Percentiles rank a stretch among this genome's conserved stretches.
phyloP scores from a whole-genome alignment of 2,329 filamentous ascomycete genomes.

The Colletotrichum acutatum region DNA sequence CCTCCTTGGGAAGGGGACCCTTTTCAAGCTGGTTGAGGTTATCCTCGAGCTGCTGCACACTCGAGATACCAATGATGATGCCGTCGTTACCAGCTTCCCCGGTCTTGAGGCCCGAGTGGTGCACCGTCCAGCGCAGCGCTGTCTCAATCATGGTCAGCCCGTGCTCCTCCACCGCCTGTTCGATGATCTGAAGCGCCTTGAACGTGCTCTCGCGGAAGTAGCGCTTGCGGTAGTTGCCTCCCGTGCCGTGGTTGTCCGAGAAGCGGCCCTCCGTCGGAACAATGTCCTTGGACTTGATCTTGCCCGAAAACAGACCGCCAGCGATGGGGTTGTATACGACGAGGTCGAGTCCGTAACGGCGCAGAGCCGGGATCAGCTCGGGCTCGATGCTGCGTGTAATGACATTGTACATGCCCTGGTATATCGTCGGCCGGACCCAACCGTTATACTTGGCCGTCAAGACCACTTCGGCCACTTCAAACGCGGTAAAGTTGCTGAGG shows the following conservation, averaged over 20 bases:
- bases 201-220: constrained; percentile 78
- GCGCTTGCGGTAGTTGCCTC: constrained; percentile 69
- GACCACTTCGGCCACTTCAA: constrained; percentile 87
- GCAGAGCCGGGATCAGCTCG: constrained; percentile 79
- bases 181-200: constrained; percentile 74
- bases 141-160: constrained; percentile 77
- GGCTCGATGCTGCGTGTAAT: constrained; percentile 81
- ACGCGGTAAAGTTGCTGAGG: constrained; percentile 86
- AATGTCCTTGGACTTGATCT: constrained; percentile 75
- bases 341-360: constrained; percentile 80
- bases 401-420: constrained; percentile 89
- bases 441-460: constrained; percentile 81
- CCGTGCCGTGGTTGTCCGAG: constrained; percentile 62
- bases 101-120: constrained; percentile 72
- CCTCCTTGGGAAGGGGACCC: constrained; percentile 81
- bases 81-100: constrained; percentile 64
- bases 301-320: constrained; percentile 83
- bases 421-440: constrained; percentile 87
- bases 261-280: constrained; percentile 76
- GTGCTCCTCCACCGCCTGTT: constrained; percentile 74
- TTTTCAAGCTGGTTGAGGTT: constrained; percentile 70
- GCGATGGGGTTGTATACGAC: constrained; percentile 87
- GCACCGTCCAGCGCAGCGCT: constrained; percentile 77
- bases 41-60: constrained; percentile 64
- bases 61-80: constrained; percentile 70